A percentile compares a stretch with the other conserved stretches of the same genome.
Conservation (phyloP, 108 stramenopile species). For the Cyclotella choctawhatcheeana region DNA sequence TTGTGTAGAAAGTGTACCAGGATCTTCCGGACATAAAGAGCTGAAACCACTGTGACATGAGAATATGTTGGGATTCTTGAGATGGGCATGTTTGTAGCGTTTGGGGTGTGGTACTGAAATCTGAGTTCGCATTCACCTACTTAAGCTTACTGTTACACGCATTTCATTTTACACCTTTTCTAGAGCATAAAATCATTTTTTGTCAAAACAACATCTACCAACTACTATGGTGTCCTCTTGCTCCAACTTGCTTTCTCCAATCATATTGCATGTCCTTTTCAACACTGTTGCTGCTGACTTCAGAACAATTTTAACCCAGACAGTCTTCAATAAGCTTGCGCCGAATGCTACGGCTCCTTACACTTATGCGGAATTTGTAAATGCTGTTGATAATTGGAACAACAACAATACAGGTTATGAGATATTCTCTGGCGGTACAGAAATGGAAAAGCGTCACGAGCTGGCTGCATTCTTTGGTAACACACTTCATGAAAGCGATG, state of each 20-base stretch:
- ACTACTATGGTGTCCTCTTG: conserved; percentile 4
- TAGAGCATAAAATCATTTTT: too few relatives aligned
- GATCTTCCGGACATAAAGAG: too few relatives aligned
- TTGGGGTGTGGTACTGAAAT: too few relatives aligned
- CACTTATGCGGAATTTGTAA: conserved; percentile 15
- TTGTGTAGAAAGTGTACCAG: too few relatives aligned
- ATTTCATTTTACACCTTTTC: too few relatives aligned
- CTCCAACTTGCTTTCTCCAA: neutral
- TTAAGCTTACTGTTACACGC: too few relatives aligned
- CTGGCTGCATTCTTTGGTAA: conserved; percentile 39
- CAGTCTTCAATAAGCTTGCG: conserved; percentile 13
- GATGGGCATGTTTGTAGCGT: too few relatives aligned
- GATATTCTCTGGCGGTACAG: conserved; percentile 17
- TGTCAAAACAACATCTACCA: neutral
- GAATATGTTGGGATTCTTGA: too few relatives aligned
- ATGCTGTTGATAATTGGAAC: conserved; percentile 21
- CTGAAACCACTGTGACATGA: too few relatives aligned
- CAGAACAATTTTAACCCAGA: conserved; percentile 2
- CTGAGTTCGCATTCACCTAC: too few relatives aligned
- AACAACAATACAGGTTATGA: neutral
- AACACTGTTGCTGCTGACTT: neutral
- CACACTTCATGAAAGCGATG: conserved; percentile 26
- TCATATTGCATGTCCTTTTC: neutral
- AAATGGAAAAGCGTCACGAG: conserved; percentile 20
- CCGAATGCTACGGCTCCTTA: conserved; percentile 2